Conservation (phyloP, 768 basidiomycete species). For the Leccinum subgranulosum region DNA sequence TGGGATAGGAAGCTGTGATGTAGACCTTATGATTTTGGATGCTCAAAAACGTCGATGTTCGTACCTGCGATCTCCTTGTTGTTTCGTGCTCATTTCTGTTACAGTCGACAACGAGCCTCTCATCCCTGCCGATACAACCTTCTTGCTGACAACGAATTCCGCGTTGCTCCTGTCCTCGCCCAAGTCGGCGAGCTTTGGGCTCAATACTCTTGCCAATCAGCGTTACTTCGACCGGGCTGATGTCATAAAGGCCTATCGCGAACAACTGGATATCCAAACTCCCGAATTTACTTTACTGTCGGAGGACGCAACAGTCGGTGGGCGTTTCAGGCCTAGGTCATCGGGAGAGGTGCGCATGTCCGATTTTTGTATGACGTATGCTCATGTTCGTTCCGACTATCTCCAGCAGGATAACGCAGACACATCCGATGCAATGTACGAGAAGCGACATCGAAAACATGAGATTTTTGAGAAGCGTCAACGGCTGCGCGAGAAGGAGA, state of each 20-base stretch:
- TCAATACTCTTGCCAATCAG: conserved; percentile 61
- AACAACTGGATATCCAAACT: conserved; percentile 72
- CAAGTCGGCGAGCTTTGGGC: conserved; percentile 33
- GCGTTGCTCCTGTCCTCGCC: conserved; percentile 43
- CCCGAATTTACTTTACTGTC: conserved; percentile 58
- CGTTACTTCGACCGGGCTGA: conserved; percentile 79
- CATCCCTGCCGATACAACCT: conserved; percentile 60
- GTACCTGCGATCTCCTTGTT: conserved; percentile 27
- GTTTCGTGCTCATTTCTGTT: conserved; percentile 17
- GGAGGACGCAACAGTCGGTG: conserved; percentile 54
- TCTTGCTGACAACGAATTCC: conserved; percentile 75
- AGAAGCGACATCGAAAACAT: conserved; percentile 81
- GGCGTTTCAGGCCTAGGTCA: conserved; percentile 67
- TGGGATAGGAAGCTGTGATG: conserved; percentile 74
- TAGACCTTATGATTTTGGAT: conserved; percentile 82
- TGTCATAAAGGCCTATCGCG: conserved; percentile 66
- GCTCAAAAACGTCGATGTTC: conserved; percentile 73
- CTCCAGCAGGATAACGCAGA: conserved; percentile 50
- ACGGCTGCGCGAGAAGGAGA: conserved; percentile 86
- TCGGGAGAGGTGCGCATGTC: conserved; percentile 62
- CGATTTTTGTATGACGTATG: neutral
- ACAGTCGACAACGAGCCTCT: conserved; percentile 70
- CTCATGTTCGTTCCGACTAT: conserved; percentile 5
- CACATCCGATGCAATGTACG: conserved; percentile 78
- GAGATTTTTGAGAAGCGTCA: conserved; percentile 84